Base-by-base conservation (phyloP, 257 asterid species). In the Cynanchum wilfordii region DNA sequence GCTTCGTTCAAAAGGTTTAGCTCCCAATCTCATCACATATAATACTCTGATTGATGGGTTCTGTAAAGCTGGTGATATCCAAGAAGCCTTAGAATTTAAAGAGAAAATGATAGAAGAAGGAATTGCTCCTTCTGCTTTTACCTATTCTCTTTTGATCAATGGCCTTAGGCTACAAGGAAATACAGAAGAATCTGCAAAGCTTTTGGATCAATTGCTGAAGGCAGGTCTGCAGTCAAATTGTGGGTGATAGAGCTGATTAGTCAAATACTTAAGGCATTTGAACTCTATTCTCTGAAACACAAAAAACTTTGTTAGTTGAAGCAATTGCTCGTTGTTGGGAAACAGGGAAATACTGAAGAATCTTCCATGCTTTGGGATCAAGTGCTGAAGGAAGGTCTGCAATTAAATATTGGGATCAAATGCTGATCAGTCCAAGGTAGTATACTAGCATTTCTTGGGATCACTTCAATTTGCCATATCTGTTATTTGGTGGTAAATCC, bases 91-190 rank as follows among this genome's bases (percentile, higher is more conserved):
- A 76, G 81, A 84, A 79, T 83, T 90, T 70, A 75, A 84, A 73
- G 96, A 79, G 76, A 86, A 87, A 85, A 90, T 90, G 97, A 77
- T 42, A 16, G 79, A 80, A 77, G 89, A 84, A 78, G 95, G 96
- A 57, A 75, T 90, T 81, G 66, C 77, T 70, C 88, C 90, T 80
- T 88, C 92, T 10, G 74, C 50, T 36, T 71, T 73, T 56, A 87
- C 85, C 55, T 86, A 85, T 75, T 85, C 87, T 65, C 66, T 82
- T 66, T 78, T 92, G 85, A 81, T 85, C 64, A 71, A 73, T 72
- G 83, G 84, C 60, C 79, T 81, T 42, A 78, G 70, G 60, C 79
- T 69, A 82, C 79, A 79, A 66, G 86, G 89, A 62, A 72, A 85
- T 75, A 72, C 59, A 64, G 81, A 85, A 68, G 88, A 86, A 76